Base-by-base conservation (phyloP, 352 stramenopile genomes). In the Globisporangium cylindrosporum region DNA sequence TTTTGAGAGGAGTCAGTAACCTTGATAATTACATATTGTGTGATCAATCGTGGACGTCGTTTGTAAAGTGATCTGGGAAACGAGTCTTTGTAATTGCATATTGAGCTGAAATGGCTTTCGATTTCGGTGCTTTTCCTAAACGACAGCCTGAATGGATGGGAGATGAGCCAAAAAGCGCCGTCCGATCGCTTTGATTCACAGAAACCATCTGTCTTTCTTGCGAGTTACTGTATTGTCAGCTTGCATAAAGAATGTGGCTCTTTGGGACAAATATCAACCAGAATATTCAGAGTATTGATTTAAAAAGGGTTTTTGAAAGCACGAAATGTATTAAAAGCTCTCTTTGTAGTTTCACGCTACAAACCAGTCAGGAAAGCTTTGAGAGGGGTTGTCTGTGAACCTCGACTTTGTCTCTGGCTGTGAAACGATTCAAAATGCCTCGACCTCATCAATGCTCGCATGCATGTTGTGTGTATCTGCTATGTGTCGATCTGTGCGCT, bases 71-170 rank as follows among this genome's bases (percentile, higher is more conserved):
- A 32, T 32, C 27, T 32, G 27, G 27, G 27, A 3, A 32, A 32
- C 0, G 2, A 32, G 1, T 61, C 20, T 27, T 2, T 46, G 1
- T 46, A 61, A 5, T 46, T 29, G 9, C 55, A 48, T 61, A 61
- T 61, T 61, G 20, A 4, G 1, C 14, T 14, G 10, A 3, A 61
- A 2, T 12, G 3, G 15, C 4, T 9, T 24, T n/a, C 27, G 22
- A 27, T 43, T 60, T 60, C 55, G 55, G 55, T 60, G 55, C 27
- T 60, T 60, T 46, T 18, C 22, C 54, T 29, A 15, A 36, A 36
- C 51, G 51, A 58, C 24, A 58, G 20, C 27, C 51, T 9, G 25
- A 32, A 32, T 32, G 27, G 27, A 32, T 25, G 15, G 51, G 25
- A 59, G 25, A 38, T 59, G 54, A 59, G 54, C 54, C 51, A 36